Evolutionary conservation across 176 grass and related monocot genomes (phyloP), one percentile per base, ranked within the genome.

Genomic region (Puccinellia tenuiflora): DNA sequence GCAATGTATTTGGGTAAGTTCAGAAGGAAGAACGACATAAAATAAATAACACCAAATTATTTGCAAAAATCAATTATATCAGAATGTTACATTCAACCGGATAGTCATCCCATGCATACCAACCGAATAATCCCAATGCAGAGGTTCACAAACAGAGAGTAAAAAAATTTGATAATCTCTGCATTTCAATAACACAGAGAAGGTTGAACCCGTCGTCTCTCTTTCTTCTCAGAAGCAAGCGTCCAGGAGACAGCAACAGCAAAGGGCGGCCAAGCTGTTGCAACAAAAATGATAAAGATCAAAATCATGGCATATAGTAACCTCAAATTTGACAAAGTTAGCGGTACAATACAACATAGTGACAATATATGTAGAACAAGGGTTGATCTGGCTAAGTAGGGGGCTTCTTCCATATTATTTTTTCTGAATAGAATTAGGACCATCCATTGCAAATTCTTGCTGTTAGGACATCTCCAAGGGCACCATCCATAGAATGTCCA

Each of bases 211-310:
- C 47, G 26, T 6, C 57, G 16, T 22, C 78, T 21, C 4, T 4
- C 3, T 54, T 14, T 6, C 17, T 54, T 10, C 57, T 90, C 80
- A 90, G 80, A 90, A 87, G 84, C 88, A 90, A 20, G 88, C 88
- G 20, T 90, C 88, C 76, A 90, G 68, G 20, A 90, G 88, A 65
- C 88, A 90, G 51, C 88, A 90, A 15, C 88, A 90, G 50, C 88
- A 90, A 45, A 90, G 88, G 24, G 88, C 88, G 29, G 88, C 88
- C 68, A 90, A 51, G 75, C 88, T 90, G 84, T 90, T 34, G 15
- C 39, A 87, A 67, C 22, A 54, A 39, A 40, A 2, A 83, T 9
- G 5, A 51, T 17, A 25, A 25, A 37, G 9, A 63, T 63, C 55
- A 63, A 18, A 26, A 75, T 50, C 22, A 83, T 26, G 55, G 12